These are phyloP conservation scores for Vinca minor DNA, from an alignment of 257 asterid genomes.

Conservation along the genomic window DNA sequence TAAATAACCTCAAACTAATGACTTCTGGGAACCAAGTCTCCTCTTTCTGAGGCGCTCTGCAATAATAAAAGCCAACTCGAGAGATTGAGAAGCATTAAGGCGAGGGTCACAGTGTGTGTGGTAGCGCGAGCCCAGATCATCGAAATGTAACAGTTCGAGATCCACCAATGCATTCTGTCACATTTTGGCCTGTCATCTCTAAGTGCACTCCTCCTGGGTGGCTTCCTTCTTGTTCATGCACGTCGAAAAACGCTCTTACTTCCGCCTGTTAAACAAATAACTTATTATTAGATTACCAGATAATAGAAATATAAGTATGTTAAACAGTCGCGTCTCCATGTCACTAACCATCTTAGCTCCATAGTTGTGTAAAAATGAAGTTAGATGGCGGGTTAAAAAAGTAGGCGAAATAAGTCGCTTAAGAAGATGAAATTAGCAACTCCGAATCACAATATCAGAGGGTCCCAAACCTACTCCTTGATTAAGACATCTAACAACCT, in stretches of 20 bases:
- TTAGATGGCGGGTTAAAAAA: not conserved
- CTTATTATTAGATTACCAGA: not conserved
- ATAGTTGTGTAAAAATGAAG: not conserved
- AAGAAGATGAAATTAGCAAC: constrained; percentile 15
- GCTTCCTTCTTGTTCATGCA: constrained; percentile 87
- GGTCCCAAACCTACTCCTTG: constrained; percentile 25
- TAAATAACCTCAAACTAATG: constrained; percentile 10
- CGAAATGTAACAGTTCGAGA: constrained; percentile 66
- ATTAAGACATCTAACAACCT: constrained; percentile 28
- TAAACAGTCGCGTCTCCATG: not conserved
- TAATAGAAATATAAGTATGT: no score
- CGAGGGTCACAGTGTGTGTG: constrained; percentile 83
- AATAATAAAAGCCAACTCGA: constrained; percentile 64
- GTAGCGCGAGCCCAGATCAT: constrained; percentile 72
- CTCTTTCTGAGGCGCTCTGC: constrained; percentile 72
- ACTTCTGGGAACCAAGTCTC: constrained; percentile 40
- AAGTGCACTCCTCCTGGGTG: constrained; percentile 75
- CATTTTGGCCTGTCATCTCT: constrained; percentile 89
- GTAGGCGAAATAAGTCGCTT: not conserved
- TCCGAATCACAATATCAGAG: not conserved
- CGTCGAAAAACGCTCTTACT: constrained; percentile 79
- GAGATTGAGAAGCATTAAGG: constrained; percentile 73
- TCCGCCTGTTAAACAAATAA: constrained; percentile 47
- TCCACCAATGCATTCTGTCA: constrained; percentile 83
- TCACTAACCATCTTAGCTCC: not conserved